These are phyloP conservation scores for Rhodosporidiobolus odoratus DNA, from an alignment of 768 basidiomycete genomes.

Conservation along the genomic window DNA sequence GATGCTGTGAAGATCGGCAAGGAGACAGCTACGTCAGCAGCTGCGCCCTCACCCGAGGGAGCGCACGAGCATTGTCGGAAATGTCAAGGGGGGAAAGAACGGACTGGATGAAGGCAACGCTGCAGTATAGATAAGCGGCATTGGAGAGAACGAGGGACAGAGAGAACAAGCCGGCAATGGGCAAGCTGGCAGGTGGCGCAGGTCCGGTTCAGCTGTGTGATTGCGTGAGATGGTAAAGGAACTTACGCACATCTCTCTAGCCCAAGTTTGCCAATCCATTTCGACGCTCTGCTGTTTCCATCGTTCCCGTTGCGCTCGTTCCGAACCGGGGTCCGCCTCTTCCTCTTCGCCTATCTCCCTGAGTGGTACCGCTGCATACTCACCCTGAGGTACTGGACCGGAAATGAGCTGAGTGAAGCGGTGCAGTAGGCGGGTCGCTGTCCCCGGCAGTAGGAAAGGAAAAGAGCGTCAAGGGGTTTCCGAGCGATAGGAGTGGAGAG, in stretches of 20 bases:
- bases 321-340: background rate
- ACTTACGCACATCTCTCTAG: constrained; percentile 24
- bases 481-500: background rate
- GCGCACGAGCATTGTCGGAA: background rate
- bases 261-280: constrained; percentile 68
- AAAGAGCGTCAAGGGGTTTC: background rate
- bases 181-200: constrained; percentile 58
- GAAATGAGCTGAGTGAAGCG: constrained; percentile 74
- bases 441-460: background rate
- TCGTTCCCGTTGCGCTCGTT: background rate
- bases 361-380: constrained; percentile 24
- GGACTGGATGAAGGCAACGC: constrained; percentile 31
- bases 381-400: constrained; percentile 51
- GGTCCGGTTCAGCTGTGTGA: background rate
- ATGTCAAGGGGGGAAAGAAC: background rate
- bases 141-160: constrained; percentile 85
- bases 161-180: constrained; percentile 87
- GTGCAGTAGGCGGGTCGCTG: constrained; percentile 68
- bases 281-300: constrained; percentile 54
- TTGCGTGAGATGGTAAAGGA: too few species aligned
- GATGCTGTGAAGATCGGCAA: constrained; percentile 47
- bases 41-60: background rate
- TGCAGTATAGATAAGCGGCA: constrained; percentile 64
- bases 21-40: background rate
- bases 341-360: constrained; percentile 6